Base-by-base conservation (phyloP, 2,329 filamentous ascomycete genomes). In the Clathrospora elynae region DNA sequence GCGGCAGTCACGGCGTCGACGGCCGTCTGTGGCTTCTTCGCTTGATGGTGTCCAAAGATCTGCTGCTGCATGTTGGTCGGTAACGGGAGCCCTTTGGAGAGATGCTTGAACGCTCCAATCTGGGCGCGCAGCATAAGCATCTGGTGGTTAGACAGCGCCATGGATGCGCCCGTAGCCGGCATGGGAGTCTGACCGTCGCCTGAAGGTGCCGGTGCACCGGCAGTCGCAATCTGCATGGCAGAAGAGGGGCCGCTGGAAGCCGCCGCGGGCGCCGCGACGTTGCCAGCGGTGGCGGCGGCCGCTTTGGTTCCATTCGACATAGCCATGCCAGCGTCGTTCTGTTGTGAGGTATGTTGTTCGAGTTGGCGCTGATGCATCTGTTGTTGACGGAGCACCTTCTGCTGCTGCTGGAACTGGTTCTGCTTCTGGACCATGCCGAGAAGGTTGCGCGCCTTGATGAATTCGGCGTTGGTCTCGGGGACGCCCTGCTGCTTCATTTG, bases 401-500 rank as follows among this genome's bases (percentile, higher is more conserved):
- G 57, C 46, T 53, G 48, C 20, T 57, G 52, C 57, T 55, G 48
- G 59, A 59, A 82, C 74, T 53, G 81, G 63, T 80, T 76, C 42
- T 79, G 76, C 51, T 82, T 81, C 57, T 89, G 86, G 40, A 96
- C 81, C 57, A 79, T 83, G 24, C 81, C 71, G 50, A 96, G 79
- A 48, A 95, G 84, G 49, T 87, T 83, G 39, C 89, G 85, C 20
- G 85, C 82, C 72, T 93, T 95, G 62, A 92, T 80, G 62, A 86
- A 91, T 68, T 97, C 91, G 31, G 92, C 92, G 62, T 97, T 90
- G 42, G 80, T 86, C 42, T 84, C 80, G 26, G 88, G 83, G 16
- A 95, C 86, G 57, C 91, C 91, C 61, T 86, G 80, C 42, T 88
- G 82, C 72, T 92, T 93, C 87, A 97, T 90, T 69, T 88, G 83